These are phyloP conservation scores for Luvunga scandens DNA, from an alignment of 345 rosid genomes.

Conservation along the genomic window DNA sequence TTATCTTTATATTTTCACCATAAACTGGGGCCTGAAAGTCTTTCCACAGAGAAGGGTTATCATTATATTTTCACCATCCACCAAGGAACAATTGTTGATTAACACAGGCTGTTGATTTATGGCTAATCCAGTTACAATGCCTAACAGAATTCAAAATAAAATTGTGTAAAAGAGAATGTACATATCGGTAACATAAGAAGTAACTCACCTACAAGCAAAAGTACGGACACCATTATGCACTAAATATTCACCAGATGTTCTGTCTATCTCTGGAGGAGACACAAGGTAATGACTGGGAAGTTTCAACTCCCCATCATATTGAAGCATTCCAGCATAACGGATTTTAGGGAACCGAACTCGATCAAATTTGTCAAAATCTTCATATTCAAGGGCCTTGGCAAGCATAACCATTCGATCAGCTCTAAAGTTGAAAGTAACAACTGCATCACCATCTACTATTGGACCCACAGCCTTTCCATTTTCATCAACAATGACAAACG, in stretches of 20 bases:
- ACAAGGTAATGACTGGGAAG: slow-evolving; percentile 85
- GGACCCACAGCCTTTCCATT: slow-evolving; percentile 81
- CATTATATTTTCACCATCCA: not conserved
- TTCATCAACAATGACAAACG: slow-evolving; percentile 88
- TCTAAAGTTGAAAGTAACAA: slow-evolving; percentile 87
- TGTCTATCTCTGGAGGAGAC: slow-evolving; percentile 95
- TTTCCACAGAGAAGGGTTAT: not conserved
- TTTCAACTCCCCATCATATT: slow-evolving; percentile 94
- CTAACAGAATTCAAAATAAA: not conserved
- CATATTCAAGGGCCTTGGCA: slow-evolving; percentile 93
- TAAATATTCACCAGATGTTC: slow-evolving; percentile 96
- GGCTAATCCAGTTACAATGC: not conserved
- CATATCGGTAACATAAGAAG: not conserved
- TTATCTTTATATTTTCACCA: not conserved
- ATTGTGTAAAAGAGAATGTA: not conserved
- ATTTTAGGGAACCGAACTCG: slow-evolving; percentile 88
- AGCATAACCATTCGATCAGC: slow-evolving; percentile 97
- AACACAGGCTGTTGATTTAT: not conserved
- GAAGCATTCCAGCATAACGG: slow-evolving; percentile 95
- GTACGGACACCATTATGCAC: slow-evolving; percentile 74
- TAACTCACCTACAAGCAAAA: slow-evolving; percentile 88
- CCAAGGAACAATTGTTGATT: not conserved
- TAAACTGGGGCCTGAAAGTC: too few relatives aligned
- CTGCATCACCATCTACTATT: slow-evolving; percentile 90
- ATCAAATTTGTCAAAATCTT: slow-evolving; percentile 86